Conservation (phyloP, 345 rosid species). For the Eucalyptus sp. region DNA sequence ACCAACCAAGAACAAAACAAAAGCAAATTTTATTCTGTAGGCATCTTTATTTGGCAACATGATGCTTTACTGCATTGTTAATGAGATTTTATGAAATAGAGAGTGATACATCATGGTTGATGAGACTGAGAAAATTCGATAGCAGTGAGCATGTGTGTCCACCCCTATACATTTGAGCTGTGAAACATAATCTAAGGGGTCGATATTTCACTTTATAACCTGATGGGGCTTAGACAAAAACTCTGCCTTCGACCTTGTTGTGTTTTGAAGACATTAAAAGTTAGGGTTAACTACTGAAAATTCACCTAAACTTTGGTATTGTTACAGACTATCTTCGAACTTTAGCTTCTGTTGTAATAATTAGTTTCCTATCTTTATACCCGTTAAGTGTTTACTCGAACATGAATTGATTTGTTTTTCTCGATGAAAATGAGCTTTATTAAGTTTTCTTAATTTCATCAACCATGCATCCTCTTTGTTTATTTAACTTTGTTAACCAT, state of each 20-base stretch:
- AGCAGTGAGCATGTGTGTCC: neutral
- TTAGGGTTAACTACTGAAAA: neutral
- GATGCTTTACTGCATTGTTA: neutral
- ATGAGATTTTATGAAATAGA: neutral
- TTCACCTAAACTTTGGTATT: neutral
- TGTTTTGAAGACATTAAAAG: neutral
- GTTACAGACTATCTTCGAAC: neutral
- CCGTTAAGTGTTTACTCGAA: neutral
- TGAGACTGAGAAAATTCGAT: neutral
- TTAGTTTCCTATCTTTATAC: neutral
- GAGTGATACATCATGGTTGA: neutral
- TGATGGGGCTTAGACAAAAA: neutral
- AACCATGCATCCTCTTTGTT: neutral
- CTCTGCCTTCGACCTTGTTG: neutral
- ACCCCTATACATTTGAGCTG: fast-evolving
- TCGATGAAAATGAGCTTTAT: neutral
- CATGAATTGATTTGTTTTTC: neutral
- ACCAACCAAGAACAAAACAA: neutral
- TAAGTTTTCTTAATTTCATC: neutral
- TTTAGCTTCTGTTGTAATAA: neutral
- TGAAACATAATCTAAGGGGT: neutral
- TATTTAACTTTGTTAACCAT: neutral
- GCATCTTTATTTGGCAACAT: neutral
- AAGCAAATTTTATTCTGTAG: too few relatives aligned
- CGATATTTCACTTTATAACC: neutral